phyloP scores from a whole-genome alignment of 169 alveolate genomes.

The Plasmodium coatneyi region DNA sequence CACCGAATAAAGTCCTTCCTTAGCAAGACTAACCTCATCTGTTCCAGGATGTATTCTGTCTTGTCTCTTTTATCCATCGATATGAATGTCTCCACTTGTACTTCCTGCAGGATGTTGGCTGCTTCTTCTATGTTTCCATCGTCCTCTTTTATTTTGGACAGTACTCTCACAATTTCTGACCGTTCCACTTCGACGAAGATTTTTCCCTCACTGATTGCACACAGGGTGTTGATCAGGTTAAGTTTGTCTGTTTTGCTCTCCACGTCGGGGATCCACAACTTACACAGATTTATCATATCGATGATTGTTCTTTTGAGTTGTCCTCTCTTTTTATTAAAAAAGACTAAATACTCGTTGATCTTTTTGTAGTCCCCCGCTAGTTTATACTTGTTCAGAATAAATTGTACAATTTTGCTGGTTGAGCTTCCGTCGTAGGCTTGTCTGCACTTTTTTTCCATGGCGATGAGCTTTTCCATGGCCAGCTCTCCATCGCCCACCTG shows the following conservation, averaged over 20 bases:
- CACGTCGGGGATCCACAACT: conserved; percentile 75
- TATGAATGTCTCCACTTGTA: conserved; percentile 84
- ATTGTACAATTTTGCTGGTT: conserved; percentile 77
- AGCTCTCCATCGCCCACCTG: conserved; percentile 44
- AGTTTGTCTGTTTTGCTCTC: conserved; percentile 74
- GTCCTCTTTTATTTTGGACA: conserved; percentile 80
- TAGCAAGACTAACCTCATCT: conserved; percentile 82
- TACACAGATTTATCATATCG: conserved; percentile 79
- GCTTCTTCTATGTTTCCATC: conserved; percentile 82
- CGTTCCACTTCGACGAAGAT: conserved; percentile 82
- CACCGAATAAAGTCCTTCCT: conserved; percentile 83
- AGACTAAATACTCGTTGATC: conserved; percentile 77
- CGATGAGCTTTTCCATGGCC: conserved; percentile 17
- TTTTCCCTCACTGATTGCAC: conserved; percentile 82
- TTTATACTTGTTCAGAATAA: conserved; percentile 76
- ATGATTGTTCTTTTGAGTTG: conserved; percentile 81
- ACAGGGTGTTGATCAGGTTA: conserved; percentile 77
- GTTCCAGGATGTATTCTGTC: conserved; percentile 81
- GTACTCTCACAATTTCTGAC: conserved; percentile 78
- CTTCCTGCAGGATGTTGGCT: conserved; percentile 80
- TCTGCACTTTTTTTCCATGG: conserved; percentile 82
- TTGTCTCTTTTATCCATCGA: conserved; percentile 79
- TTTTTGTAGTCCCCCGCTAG: conserved; percentile 76
- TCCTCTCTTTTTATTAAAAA: conserved; percentile 80
- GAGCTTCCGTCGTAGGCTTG: conserved; percentile 83